Conservation (phyloP, 768 basidiomycete species). For the Macrolepiota fuliginosa region DNA sequence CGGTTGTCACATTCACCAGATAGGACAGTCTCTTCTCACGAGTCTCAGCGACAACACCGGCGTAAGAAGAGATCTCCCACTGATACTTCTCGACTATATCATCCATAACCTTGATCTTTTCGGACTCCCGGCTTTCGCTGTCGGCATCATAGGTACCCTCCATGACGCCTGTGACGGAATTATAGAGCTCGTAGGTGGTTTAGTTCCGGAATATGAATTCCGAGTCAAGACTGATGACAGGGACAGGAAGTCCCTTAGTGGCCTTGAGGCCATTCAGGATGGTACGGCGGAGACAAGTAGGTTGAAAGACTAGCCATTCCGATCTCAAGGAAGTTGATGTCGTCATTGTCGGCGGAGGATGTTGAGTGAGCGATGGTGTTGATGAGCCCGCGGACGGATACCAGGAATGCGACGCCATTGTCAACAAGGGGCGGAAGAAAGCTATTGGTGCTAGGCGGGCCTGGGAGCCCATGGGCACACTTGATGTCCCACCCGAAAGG, state of each 20-base stretch:
- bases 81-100: constrained; percentile 27
- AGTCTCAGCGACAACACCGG: constrained; percentile 5
- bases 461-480: constrained; percentile 27
- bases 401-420: constrained; percentile 19
- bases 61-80: constrained; percentile 13
- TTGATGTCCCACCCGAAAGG: constrained; percentile 33
- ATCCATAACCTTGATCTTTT: constrained; percentile 22
- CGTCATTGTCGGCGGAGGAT: constrained; percentile 18
- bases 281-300: constrained; percentile 30
- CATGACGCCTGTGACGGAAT: constrained; percentile 21
- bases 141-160: constrained; percentile 12
- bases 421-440: constrained; percentile 23
- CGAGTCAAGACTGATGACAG: constrained; percentile 18
- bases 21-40: constrained; percentile 2
- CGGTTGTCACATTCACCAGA: constrained; percentile 4
- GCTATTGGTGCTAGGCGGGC: constrained; percentile 19
- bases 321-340: constrained; percentile 35
- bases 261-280: constrained; percentile 23
- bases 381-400: constrained; percentile 23
- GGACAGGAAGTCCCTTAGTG: constrained; percentile 16
- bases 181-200: constrained; percentile 23
- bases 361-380: constrained; percentile 14
- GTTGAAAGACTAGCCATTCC: constrained; percentile 41
- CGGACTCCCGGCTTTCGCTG: constrained; percentile 15
- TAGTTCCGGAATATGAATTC: constrained; percentile 31